phyloP scores from a whole-genome alignment of 106 monocot species.

The Acorus calamus region DNA sequence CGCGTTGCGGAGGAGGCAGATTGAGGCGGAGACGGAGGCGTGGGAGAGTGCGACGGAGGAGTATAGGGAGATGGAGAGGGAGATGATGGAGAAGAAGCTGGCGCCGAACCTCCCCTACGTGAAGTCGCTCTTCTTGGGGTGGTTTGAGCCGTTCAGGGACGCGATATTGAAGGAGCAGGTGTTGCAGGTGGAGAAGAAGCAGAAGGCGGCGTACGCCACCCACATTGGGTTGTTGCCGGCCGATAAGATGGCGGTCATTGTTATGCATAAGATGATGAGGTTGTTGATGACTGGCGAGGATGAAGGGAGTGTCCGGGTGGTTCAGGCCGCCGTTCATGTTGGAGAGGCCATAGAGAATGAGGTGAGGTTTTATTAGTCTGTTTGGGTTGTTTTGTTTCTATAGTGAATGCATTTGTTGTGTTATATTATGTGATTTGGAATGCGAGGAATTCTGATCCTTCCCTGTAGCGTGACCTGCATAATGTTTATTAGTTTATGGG shows the following conservation, averaged over 20 bases:
- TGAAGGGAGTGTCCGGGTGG: conserved; percentile 57
- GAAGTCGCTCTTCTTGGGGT: conserved; percentile 71
- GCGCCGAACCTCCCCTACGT: conserved; percentile 83
- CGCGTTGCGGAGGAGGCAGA: conserved; percentile 52
- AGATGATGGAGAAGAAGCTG: conserved; percentile 87
- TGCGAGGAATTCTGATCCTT: too few relatives aligned
- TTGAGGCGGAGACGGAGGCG: conserved; percentile 83
- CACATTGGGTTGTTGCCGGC: conserved; percentile 60
- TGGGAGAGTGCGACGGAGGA: conserved; percentile 83
- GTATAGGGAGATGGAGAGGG: conserved; percentile 76
- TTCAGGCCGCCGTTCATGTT: conserved; percentile 72
- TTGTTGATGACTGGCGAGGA: conserved; percentile 60
- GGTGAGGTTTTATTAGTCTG: conserved; percentile 13
- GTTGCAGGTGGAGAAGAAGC: conserved; percentile 40
- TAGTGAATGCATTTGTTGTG: too few relatives aligned
- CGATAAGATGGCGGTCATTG: conserved; percentile 79
- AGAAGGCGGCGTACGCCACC: conserved; percentile 47
- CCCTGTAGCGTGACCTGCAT: too few relatives aligned
- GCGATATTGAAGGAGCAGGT: conserved; percentile 60
- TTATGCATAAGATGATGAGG: conserved; percentile 97
- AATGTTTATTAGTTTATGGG: too few relatives aligned
- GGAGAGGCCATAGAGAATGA: conserved; percentile 86
- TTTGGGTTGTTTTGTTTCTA: neutral
- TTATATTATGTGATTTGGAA: too few relatives aligned
- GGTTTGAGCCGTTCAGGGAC: conserved; percentile 85